phyloP scores from a whole-genome alignment of 495 filamentous ascomycete species.

The Neurospora cerealis region DNA sequence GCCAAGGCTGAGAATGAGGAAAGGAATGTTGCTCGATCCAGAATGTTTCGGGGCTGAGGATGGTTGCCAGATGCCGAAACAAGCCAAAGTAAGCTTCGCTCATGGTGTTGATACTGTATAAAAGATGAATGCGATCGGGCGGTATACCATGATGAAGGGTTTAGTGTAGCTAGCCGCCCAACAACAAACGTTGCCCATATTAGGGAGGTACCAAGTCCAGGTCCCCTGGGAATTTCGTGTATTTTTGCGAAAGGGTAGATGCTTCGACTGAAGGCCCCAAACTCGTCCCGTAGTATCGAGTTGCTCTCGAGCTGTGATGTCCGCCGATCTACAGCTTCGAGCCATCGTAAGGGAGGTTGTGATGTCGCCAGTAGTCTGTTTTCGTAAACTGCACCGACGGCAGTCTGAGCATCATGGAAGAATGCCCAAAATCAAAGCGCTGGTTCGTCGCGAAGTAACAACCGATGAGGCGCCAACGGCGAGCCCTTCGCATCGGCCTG shows the following conservation, averaged over 20 bases:
- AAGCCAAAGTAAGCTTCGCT: neutral
- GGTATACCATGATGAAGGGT: neutral
- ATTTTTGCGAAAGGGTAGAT: neutral
- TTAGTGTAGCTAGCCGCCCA: neutral
- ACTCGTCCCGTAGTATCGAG: neutral
- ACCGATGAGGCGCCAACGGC: neutral
- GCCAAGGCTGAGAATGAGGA: neutral
- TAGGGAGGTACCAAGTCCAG: neutral
- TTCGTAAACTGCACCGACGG: neutral
- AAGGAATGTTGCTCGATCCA: neutral
- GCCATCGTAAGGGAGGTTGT: neutral
- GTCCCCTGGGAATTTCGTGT: neutral
- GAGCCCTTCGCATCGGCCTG: neutral
- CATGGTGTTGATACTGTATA: neutral
- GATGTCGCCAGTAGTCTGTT: neutral
- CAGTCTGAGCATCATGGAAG: neutral
- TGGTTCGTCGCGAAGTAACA: neutral
- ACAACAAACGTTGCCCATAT: neutral
- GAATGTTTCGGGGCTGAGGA: neutral
- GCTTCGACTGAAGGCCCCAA: neutral
- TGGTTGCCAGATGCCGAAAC: neutral
- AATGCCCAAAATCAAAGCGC: neutral
- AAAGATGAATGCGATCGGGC: neutral
- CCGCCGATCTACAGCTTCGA: neutral
- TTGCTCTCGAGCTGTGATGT: neutral